Evolutionary conservation across 177 flowering plant genomes (phyloP).

Genomic region (Vitis hybrid): DNA sequence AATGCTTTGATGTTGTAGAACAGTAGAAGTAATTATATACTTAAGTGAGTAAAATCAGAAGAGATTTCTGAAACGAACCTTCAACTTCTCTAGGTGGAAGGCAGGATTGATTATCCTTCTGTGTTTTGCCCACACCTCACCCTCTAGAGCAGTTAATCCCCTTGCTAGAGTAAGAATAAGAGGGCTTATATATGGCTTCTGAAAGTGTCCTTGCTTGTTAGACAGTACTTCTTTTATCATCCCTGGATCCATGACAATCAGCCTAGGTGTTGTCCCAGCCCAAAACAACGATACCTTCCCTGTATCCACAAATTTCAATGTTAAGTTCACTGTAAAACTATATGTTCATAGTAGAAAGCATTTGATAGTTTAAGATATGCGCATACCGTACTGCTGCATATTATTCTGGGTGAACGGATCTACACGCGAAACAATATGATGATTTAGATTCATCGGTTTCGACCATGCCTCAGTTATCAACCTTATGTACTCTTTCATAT

Average conservation of each 20-base stretch:
- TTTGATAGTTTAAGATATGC: too few relatives aligned
- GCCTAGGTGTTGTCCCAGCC: conserved; percentile 49
- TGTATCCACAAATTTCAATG: conserved; percentile 9
- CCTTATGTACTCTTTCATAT: conserved; percentile 43
- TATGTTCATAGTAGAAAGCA: too few relatives aligned
- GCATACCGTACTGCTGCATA: conserved; percentile 44
- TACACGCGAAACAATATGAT: conserved; percentile 48
- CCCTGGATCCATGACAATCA: conserved; percentile 48
- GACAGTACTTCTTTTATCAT: conserved; percentile 41
- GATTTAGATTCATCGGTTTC: conserved; percentile 44
- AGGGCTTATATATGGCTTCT: conserved; percentile 37
- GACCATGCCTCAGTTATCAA: conserved; percentile 44
- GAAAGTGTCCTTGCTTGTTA: conserved; percentile 43
- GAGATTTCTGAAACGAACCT: conserved; percentile 21
- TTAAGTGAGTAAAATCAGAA: not conserved
- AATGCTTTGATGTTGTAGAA: too few relatives aligned
- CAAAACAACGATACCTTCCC: conserved; percentile 42
- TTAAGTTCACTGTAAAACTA: too few relatives aligned
- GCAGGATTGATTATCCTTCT: conserved; percentile 44
- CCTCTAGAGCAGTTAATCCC: conserved; percentile 34
- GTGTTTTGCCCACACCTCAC: conserved; percentile 38
- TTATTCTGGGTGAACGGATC: conserved; percentile 32
- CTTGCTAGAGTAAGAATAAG: conserved; percentile 25
- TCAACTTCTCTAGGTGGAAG: conserved; percentile 36
- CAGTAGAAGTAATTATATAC: not conserved